A percentile compares a stretch with the other conserved stretches of the same genome.
Conservation (phyloP, 2,329 filamentous ascomycete genomes). For the Bipolaris victoriae region DNA sequence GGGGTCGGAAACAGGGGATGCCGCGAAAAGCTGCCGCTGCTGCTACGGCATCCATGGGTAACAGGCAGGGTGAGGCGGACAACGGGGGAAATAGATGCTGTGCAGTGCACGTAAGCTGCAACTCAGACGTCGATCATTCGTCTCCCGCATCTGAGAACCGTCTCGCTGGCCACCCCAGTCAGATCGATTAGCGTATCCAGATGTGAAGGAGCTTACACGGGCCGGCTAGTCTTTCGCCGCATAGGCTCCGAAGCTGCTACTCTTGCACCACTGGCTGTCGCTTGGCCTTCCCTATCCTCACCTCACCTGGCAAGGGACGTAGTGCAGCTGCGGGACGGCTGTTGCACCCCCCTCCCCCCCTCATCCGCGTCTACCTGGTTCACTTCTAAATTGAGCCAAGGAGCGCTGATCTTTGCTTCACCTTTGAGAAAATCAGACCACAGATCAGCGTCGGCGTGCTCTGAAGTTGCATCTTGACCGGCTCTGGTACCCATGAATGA, state of each 20-base stretch:
- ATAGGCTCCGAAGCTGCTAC: conserved; percentile 24
- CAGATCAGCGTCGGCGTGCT: conserved; percentile 29
- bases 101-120: conserved; percentile 10
- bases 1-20: conserved; percentile 8
- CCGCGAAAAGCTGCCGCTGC: conserved; percentile 5
- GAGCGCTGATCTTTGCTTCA: conserved; percentile 32
- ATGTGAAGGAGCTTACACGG: conserved; percentile 8
- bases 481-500: conserved; percentile 4
- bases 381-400: conserved; percentile 11
- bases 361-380: conserved; percentile 2
- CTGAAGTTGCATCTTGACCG: conserved; percentile 8
- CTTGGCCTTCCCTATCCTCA: conserved; percentile 21
- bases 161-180: conserved; percentile 5
- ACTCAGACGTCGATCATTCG: conserved; percentile 4
- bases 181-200: conserved; percentile 10
- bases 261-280: conserved; percentile 29
- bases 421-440: conserved; percentile 29
- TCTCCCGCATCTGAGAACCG: conserved; percentile 4
- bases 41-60: background rate
- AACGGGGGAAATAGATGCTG: background rate
- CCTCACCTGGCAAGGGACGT: conserved; percentile 2
- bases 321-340: conserved; percentile 17
- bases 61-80: conserved; percentile 9
- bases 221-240: conserved; percentile 14
- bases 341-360: conserved; percentile 6